Base-by-base conservation (phyloP, 352 stramenopile genomes). In the Pythium guiyangense region DNA sequence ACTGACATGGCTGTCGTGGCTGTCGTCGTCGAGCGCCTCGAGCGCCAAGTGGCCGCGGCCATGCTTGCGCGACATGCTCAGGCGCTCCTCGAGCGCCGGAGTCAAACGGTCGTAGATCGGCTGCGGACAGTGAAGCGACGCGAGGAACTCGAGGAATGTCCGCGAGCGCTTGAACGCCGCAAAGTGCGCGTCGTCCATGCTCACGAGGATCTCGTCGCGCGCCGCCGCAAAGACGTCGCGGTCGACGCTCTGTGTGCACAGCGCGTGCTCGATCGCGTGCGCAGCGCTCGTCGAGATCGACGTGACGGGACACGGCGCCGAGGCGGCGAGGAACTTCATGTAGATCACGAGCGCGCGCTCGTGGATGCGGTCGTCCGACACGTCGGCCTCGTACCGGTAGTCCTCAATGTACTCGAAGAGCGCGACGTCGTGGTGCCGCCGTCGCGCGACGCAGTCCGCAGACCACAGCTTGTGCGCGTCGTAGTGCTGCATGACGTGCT, bases 401-500 rank as follows among this genome's bases (percentile, higher is more conserved):
- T 87, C 70, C 45, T 90, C 79, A 40, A 88, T 86, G 34, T 77
- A 64, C 58, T 88, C 77, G 29, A 88, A 88, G 15, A 90, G 57
- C 11, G 49, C 52, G 10, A 90, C 62, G 39, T 88, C 75, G 46
- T 83, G 61, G 61, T 84, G 65, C 6, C 66, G 59, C 25, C 70
- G 51, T 8, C 77, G 64, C 14, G 50, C 65, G 9, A 87, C 68
- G 20, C 78, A 84, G 58, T 84, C 78, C 8, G 77, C 77, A 15
- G 69, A 64, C 79, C 79, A 90, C 1, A 90, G 50, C 26, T 76
- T 66, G 56, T 79, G 73, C 1, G 69, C 67, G 18, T 85, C 76
- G 48, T 87, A 90, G 46, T 90, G 79, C 53, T 88, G 71, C 65
- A 90, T 85, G 15, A 88, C 56, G 40, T 88, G 77, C 62, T 88